Percentiles rank a stretch among this genome's conserved stretches.
These are phyloP conservation scores for Backusella mclennaniae DNA, from an alignment of 192 early-diverging fungal species.

Conservation along the genomic window DNA sequence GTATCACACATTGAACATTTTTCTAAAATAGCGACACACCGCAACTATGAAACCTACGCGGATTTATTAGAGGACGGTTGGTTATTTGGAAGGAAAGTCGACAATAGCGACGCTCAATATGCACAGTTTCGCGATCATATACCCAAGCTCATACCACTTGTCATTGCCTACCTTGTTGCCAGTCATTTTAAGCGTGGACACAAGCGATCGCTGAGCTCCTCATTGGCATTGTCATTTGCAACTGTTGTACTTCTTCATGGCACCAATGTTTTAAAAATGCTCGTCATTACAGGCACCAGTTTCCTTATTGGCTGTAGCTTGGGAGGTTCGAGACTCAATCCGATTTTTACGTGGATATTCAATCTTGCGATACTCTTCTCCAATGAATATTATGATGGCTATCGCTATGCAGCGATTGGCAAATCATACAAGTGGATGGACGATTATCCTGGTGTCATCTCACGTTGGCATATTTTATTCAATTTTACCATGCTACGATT, in stretches of 20 bases:
- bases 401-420: conserved; percentile 49
- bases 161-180: conserved; percentile 46
- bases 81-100: conserved; percentile 68
- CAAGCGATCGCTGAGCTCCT: conserved; percentile 42
- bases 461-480: conserved; percentile 86
- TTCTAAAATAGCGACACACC: conserved; percentile 29
- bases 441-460: conserved; percentile 60
- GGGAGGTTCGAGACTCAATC: conserved; percentile 53
- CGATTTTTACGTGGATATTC: conserved; percentile 77
- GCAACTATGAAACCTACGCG: conserved; percentile 45
- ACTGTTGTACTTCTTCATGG: conserved; percentile 73
- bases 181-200: conserved; percentile 43
- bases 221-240: conserved; percentile 47
- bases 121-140: conserved; percentile 66
- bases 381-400: conserved; percentile 77
- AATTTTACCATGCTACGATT: conserved; percentile 87
- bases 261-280: conserved; percentile 74
- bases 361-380: conserved; percentile 77
- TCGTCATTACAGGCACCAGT: conserved; percentile 59
- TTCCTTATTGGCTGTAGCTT: conserved; percentile 60
- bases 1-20: not conserved
- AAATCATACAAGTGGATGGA: conserved; percentile 47
- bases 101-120: conserved; percentile 76
- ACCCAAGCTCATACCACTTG: conserved; percentile 46
- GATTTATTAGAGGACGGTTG: conserved; percentile 60